These are phyloP conservation scores for Colletotrichum sp. DNA, from an alignment of 2,329 filamentous ascomycete genomes.

Conservation along the genomic window DNA sequence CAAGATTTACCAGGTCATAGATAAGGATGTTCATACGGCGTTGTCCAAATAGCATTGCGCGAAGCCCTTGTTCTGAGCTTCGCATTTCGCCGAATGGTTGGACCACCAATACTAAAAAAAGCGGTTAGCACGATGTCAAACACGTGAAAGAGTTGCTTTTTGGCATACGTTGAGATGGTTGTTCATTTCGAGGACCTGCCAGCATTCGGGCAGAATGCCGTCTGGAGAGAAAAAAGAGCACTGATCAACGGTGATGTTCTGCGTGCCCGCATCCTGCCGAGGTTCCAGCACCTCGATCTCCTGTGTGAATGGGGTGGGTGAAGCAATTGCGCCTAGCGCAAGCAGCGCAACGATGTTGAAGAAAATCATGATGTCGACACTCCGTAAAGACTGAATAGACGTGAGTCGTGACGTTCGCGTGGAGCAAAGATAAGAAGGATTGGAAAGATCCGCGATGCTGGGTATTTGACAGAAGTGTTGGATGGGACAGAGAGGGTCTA, in stretches of 20 bases:
- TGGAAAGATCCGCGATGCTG: background rate
- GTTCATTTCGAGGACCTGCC: background rate
- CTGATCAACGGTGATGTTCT: background rate
- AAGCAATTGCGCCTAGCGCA: background rate
- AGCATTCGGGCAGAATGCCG: background rate
- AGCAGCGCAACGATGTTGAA: background rate
- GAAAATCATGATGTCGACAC: background rate
- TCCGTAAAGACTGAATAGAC: background rate
- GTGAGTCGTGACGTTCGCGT: background rate
- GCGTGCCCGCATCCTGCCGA: background rate
- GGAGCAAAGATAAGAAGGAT: background rate
- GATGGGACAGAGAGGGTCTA: background rate
- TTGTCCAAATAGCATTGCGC: background rate
- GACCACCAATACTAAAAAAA: background rate
- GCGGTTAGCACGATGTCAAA: background rate
- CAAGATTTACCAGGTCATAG: too few relatives aligned
- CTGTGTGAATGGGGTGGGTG: background rate
- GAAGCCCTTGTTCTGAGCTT: background rate
- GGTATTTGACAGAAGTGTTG: background rate
- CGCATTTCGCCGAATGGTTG: background rate
- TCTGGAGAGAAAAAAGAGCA: background rate
- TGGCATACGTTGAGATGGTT: background rate
- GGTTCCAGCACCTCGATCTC: background rate
- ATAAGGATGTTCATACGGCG: background rate
- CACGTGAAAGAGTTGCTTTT: background rate